These are phyloP conservation scores for Metschnikowia dekortorum DNA, from an alignment of 805 yeast genomes.

Conservation along the genomic window DNA sequence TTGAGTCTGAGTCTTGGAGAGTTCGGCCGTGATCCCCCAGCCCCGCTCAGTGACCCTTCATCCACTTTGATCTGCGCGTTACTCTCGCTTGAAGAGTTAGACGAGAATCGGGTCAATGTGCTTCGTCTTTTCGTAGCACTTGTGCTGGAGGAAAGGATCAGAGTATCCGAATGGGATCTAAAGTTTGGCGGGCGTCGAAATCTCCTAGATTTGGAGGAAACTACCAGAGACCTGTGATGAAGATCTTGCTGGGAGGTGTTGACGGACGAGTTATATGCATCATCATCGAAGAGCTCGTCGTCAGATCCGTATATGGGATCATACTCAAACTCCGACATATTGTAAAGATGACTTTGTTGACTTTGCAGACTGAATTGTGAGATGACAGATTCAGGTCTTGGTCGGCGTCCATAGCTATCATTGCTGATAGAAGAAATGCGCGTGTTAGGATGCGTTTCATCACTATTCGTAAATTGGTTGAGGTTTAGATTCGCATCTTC, in stretches of 20 bases:
- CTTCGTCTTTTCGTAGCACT: conserved; percentile 24
- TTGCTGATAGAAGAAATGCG: conserved; percentile 4
- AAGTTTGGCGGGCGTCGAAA: conserved; percentile 29
- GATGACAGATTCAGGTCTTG: conserved; percentile 39
- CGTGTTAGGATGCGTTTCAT: background rate
- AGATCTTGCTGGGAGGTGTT: conserved; percentile 30
- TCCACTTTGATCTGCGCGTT: conserved; percentile 9
- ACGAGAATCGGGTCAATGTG: conserved; percentile 32
- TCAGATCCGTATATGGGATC: conserved; percentile 39
- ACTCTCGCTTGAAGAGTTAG: conserved; percentile 37
- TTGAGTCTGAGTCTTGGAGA: conserved; percentile 11
- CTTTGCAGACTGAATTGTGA: conserved; percentile 38
- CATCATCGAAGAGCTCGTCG: conserved; percentile 32
- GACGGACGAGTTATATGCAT: conserved; percentile 35
- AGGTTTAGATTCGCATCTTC: background rate
- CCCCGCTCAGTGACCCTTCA: conserved; percentile 5
- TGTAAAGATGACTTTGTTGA: conserved; percentile 38
- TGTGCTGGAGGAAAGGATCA: conserved; percentile 29
- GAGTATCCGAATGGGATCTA: conserved; percentile 33
- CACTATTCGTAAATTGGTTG: background rate
- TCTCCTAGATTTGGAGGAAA: conserved; percentile 9
- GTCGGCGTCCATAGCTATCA: conserved; percentile 11
- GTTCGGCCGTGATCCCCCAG: conserved; percentile 4
- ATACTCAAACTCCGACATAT: conserved; percentile 40
- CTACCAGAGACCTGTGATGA: conserved; percentile 14